Conservation (phyloP, 2,329 filamentous ascomycete species). For the Neoscytalidium dimidiatum region DNA sequence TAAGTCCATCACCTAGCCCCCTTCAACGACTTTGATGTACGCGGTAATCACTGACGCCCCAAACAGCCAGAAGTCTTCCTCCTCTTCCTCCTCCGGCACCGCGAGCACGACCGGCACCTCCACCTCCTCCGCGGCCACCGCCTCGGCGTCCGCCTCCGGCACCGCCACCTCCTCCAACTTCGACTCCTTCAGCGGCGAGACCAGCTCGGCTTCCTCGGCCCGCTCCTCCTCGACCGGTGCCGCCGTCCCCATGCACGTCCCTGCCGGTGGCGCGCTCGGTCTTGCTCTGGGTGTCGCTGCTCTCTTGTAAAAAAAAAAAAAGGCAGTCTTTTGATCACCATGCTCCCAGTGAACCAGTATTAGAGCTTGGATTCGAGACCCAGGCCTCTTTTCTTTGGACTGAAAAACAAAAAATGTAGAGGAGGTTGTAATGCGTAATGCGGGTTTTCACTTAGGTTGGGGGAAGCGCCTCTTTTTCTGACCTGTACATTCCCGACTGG, state of each 20-base stretch:
- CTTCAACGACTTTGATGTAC: background rate
- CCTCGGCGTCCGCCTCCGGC: background rate
- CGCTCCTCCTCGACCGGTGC: background rate
- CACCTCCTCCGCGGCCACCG: background rate
- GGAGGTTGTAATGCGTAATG: no score
- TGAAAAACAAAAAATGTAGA: no score
- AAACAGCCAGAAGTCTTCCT: background rate
- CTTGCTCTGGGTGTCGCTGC: background rate
- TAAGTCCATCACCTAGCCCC: constrained; percentile 26
- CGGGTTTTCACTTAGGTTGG: no score
- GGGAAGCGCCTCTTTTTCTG: no score
- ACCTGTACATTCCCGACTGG: no score
- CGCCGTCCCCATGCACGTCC: background rate
- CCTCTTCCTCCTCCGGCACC: background rate
- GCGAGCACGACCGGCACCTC: background rate
- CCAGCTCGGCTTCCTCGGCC: background rate
- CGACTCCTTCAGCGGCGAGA: constrained; percentile 3
- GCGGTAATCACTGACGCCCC: background rate
- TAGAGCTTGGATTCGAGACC: no score
- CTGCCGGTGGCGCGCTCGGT: constrained; percentile 1
- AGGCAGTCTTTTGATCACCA: background rate
- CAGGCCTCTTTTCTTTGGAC: no score
- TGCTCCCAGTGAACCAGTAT: no score
- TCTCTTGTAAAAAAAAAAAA: background rate
- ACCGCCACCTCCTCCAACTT: background rate